Evolutionary conservation across 2,329 filamentous ascomycete species (phyloP).

Genomic region (Taxawa tesnikishii): DNA sequence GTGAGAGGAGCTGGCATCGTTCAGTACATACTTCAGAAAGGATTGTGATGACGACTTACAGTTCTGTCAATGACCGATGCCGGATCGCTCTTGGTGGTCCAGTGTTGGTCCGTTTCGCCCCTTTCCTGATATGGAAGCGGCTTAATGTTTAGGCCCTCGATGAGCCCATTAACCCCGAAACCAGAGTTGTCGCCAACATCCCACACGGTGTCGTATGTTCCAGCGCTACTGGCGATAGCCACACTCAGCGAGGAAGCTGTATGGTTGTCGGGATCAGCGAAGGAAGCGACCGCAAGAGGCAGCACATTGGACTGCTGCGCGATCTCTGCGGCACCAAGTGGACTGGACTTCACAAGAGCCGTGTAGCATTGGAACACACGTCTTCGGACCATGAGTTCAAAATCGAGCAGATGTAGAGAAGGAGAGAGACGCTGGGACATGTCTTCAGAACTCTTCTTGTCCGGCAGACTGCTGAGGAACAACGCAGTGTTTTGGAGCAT

Average conservation of each 20-base stretch:
- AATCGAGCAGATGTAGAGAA: slow-evolving; percentile 76
- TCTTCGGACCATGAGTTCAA: slow-evolving; percentile 85
- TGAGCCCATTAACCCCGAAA: slow-evolving; percentile 81
- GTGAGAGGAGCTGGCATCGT: slow-evolving; percentile 31
- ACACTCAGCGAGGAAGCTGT: slow-evolving; percentile 74
- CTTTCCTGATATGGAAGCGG: slow-evolving; percentile 50
- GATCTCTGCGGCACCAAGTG: slow-evolving; percentile 71
- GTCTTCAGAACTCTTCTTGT: slow-evolving; percentile 77
- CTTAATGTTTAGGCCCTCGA: slow-evolving; percentile 62
- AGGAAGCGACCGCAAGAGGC: slow-evolving; percentile 78
- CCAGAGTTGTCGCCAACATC: slow-evolving; percentile 89
- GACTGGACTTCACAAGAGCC: slow-evolving; percentile 78
- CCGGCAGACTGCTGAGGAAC: slow-evolving; percentile 75
- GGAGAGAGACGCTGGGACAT: slow-evolving; percentile 72
- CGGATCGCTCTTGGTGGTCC: slow-evolving; percentile 37
- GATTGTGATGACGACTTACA: slow-evolving; percentile 12
- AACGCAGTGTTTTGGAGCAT: slow-evolving; percentile 93
- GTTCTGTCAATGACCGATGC: slow-evolving; percentile 53
- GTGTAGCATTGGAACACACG: slow-evolving; percentile 92
- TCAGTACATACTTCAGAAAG: slow-evolving; percentile 2
- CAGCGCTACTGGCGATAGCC: slow-evolving; percentile 81
- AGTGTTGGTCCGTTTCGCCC: slow-evolving; percentile 18
- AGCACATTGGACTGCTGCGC: slow-evolving; percentile 84
- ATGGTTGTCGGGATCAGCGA: slow-evolving; percentile 86
- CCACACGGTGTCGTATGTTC: slow-evolving; percentile 88